These are phyloP conservation scores for Odonthalia washingtoniensis DNA, from an alignment of 31 red algal genomes.

Conservation along the genomic window DNA sequence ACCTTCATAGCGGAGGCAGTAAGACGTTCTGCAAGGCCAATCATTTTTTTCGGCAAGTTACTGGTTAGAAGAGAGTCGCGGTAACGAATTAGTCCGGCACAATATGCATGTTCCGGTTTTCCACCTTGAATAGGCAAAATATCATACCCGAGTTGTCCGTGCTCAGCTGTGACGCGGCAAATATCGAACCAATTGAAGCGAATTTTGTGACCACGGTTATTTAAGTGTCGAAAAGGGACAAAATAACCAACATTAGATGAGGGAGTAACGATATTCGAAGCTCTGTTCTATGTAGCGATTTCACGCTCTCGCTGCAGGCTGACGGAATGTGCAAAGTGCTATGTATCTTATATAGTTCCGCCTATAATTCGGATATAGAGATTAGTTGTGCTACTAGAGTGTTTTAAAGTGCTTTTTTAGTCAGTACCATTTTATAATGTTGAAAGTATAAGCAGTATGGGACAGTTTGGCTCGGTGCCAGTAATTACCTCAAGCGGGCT, in stretches of 20 bases:
- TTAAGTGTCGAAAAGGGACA: constrained; percentile 11
- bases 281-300: neutral
- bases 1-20: neutral
- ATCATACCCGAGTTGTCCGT: neutral
- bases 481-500: constrained; percentile 27
- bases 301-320: neutral
- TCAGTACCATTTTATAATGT: neutral
- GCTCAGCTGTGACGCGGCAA: constrained; percentile 6
- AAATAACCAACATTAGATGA: constrained; percentile 20
- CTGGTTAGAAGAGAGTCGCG: constrained; percentile 3
- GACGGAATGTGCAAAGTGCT: neutral
- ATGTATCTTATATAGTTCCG: constrained; percentile 14
- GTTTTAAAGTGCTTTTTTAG: neutral
- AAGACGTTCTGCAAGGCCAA: constrained; percentile 19
- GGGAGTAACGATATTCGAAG: constrained; percentile 19
- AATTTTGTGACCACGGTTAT: constrained; percentile 30
- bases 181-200: constrained; percentile 11
- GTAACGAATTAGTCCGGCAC: neutral
- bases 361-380: neutral
- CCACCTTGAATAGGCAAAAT: neutral
- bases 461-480: neutral
- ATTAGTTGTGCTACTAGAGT: constrained; percentile 2
- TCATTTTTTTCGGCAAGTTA: neutral
- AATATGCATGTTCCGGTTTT: neutral
- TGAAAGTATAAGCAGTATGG: constrained; percentile 3